These are phyloP conservation scores for Chlorella sp. DNA, from an alignment of 139 green algal genomes.

Conservation along the genomic window DNA sequence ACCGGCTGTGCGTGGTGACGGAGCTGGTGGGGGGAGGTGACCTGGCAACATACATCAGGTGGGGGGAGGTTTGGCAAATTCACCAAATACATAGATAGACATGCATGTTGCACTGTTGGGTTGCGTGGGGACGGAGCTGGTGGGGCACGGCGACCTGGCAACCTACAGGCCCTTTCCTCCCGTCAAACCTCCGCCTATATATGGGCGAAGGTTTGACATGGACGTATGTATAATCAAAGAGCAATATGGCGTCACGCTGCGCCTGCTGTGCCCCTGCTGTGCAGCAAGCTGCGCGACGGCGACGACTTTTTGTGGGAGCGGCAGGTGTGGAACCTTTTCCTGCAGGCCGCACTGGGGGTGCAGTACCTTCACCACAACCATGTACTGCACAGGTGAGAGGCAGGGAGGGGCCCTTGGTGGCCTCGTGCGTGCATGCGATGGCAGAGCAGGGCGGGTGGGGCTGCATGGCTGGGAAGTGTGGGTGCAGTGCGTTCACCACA, in stretches of 20 bases:
- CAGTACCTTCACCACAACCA: slow-evolving; percentile 72
- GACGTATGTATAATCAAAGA: too few relatives aligned
- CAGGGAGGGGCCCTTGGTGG: background rate
- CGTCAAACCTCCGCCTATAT: too few relatives aligned
- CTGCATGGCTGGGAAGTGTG: slow-evolving; percentile 39
- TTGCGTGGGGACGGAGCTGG: too few relatives aligned
- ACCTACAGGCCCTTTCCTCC: too few relatives aligned
- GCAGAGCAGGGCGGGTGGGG: too few relatives aligned
- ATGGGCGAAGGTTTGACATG: too few relatives aligned
- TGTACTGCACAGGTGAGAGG: slow-evolving; percentile 70
- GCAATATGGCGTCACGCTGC: too few relatives aligned
- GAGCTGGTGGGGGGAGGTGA: background rate
- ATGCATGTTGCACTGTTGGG: too few relatives aligned
- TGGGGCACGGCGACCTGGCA: too few relatives aligned
- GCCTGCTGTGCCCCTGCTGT: slow-evolving; percentile 9
- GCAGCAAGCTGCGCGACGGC: slow-evolving; percentile 65
- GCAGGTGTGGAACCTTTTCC: slow-evolving; percentile 84
- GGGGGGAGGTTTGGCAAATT: background rate
- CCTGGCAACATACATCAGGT: slow-evolving; percentile 20
- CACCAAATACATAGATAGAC: too few relatives aligned
- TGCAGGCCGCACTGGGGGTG: slow-evolving; percentile 64
- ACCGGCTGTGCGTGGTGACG: slow-evolving; percentile 31
- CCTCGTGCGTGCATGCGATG: background rate
- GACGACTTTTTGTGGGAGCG: slow-evolving; percentile 78
- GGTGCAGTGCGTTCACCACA: slow-evolving; percentile 71